A percentile compares a stretch with the other conserved stretches of the same genome.
phyloP scores from a whole-genome alignment of 441 rosid genomes.

The Erysimum pusillum region DNA sequence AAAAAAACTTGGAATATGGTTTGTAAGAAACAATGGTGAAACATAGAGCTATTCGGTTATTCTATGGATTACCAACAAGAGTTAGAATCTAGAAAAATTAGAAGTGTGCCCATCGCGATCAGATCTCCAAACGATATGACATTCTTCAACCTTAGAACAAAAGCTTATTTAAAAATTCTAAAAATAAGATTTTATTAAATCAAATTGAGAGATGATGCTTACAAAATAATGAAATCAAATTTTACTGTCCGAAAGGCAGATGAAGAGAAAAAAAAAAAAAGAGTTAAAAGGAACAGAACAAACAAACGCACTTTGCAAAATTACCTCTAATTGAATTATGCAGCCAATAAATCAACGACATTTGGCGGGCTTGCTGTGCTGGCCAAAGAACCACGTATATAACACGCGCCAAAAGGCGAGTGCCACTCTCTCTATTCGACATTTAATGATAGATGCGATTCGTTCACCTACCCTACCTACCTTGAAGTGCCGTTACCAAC shows the following conservation, averaged over 20 bases:
- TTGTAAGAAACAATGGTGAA: background rate
- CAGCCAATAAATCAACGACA: conserved; percentile 34
- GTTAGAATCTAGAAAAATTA: background rate
- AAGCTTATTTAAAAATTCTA: background rate
- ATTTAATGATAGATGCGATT: conserved; percentile 38
- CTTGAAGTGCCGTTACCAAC: conserved; percentile 43
- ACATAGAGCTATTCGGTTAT: background rate
- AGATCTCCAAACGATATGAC: too few relatives aligned
- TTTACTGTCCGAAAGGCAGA: conserved; percentile 25
- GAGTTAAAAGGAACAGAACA: background rate
- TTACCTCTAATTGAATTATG: conserved; percentile 38
- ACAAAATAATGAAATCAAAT: conserved; percentile 49
- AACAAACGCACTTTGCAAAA: conserved; percentile 44
- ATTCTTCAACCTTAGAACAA: background rate
- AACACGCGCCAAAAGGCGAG: conserved; percentile 36
- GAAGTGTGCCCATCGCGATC: conserved; percentile 17
- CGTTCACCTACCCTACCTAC: conserved; percentile 36
- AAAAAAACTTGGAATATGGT: background rate
- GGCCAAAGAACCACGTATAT: conserved; percentile 26
- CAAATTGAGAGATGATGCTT: conserved; percentile 42
- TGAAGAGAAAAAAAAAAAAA: background rate
- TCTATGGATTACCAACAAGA: conserved; percentile 4
- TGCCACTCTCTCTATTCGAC: conserved; percentile 26
- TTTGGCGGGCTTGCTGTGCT: background rate
- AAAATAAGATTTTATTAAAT: conserved; percentile 22